These are phyloP conservation scores for Aphanomyces astaci DNA, from an alignment of 352 stramenopile genomes.

Conservation along the genomic window DNA sequence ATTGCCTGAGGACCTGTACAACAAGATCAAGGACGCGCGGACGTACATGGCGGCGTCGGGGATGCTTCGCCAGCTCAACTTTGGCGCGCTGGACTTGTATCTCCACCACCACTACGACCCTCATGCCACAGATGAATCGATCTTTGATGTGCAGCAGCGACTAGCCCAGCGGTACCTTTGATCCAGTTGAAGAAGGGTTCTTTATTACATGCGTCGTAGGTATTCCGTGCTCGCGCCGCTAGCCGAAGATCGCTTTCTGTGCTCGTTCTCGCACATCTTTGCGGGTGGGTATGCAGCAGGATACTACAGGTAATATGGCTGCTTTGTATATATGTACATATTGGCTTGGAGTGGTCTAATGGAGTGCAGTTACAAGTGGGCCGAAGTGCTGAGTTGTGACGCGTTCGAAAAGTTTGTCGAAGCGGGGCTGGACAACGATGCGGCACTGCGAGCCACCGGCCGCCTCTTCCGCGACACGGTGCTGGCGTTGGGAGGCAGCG, in stretches of 20 bases:
- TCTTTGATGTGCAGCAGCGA: constrained; percentile 92
- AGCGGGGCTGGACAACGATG: constrained; percentile 71
- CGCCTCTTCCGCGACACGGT: constrained; percentile 92
- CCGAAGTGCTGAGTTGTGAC: constrained; percentile 96
- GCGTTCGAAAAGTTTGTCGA: constrained; percentile 97
- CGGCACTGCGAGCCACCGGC: constrained; percentile 77
- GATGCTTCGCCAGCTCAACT: constrained; percentile 94
- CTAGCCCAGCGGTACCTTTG: constrained; percentile 67
- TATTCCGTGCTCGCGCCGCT: constrained; percentile 87
- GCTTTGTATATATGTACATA: too few relatives aligned
- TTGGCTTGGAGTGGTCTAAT: background rate
- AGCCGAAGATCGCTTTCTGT: constrained; percentile 95
- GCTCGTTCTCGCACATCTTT: constrained; percentile 98
- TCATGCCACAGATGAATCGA: constrained; percentile 53
- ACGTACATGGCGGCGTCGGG: constrained; percentile 94
- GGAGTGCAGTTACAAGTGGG: constrained; percentile 89
- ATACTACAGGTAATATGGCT: constrained; percentile 88
- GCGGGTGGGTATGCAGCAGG: constrained; percentile 95
- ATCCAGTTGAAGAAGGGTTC: too few relatives aligned
- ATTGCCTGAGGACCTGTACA: constrained; percentile 90
- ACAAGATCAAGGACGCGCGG: constrained; percentile 93
- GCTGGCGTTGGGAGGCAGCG: constrained; percentile 73
- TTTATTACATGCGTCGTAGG: too few relatives aligned
- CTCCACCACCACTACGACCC: constrained; percentile 66
- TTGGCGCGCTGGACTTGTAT: constrained; percentile 86